Percentiles rank a stretch among this genome's conserved stretches.
Evolutionary conservation across 306 rosid genomes (phyloP).

Genomic region (Prunus mume): DNA sequence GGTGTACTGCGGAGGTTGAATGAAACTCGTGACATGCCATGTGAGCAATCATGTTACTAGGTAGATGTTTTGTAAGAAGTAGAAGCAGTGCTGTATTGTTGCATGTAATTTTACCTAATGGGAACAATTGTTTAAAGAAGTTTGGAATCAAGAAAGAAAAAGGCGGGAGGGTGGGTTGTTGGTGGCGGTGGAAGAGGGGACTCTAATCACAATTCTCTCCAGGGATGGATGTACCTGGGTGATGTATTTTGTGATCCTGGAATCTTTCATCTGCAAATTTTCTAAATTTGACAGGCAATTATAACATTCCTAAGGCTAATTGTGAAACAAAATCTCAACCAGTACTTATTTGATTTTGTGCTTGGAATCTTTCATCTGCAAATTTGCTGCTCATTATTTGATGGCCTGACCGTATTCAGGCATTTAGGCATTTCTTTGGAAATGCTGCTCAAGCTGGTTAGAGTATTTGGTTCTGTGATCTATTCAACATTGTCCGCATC

Average conservation of each 20-base stretch:
- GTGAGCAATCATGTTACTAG: background rate
- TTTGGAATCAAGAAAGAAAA: background rate
- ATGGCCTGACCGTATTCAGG: slow-evolving; percentile 41
- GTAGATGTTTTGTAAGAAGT: background rate
- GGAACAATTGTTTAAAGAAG: background rate
- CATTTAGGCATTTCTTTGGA: slow-evolving; percentile 74
- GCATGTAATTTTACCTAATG: background rate
- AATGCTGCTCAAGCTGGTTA: slow-evolving; percentile 86
- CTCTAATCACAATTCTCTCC: background rate
- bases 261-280: too few species aligned
- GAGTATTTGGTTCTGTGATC: slow-evolving; percentile 79
- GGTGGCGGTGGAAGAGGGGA: background rate
- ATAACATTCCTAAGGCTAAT: background rate
- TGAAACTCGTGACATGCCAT: background rate
- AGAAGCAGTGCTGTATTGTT: background rate
- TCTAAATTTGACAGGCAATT: background rate
- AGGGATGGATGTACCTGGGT: background rate
- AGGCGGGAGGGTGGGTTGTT: background rate
- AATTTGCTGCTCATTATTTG: slow-evolving; percentile 17
- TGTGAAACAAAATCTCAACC: background rate
- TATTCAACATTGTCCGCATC: slow-evolving; percentile 76
- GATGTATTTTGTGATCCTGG: background rate
- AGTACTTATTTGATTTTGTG: background rate
- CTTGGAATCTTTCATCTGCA: background rate
- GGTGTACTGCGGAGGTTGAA: background rate